Conservation (phyloP, 768 basidiomycete species). For the Amanita phalloides region DNA sequence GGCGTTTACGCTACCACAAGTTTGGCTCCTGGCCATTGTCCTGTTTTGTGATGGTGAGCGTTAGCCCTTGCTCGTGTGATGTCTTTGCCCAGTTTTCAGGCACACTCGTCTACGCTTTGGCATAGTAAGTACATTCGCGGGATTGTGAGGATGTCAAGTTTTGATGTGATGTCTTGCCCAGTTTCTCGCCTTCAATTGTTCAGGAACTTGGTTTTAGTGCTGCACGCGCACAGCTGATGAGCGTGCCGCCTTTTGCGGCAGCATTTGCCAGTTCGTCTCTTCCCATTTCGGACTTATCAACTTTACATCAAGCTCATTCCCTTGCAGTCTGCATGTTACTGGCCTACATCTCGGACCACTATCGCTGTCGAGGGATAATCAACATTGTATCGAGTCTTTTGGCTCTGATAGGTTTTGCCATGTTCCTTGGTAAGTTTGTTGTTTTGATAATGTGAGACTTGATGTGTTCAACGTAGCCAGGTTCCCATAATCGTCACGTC, state of each 20-base stretch:
- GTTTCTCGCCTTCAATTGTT: conserved; percentile 70
- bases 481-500: conserved; percentile 24
- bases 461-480: conserved; percentile 11
- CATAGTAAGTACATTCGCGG: conserved; percentile 27
- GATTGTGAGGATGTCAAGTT: conserved; percentile 2
- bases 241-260: conserved; percentile 43
- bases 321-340: conserved; percentile 21
- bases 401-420: conserved; percentile 38
- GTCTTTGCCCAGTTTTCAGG: conserved; percentile 14
- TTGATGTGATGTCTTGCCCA: conserved; percentile 10
- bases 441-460: neutral
- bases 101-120: conserved; percentile 34
- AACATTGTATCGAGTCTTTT: conserved; percentile 32
- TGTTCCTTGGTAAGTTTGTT: conserved; percentile 37
- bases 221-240: conserved; percentile 48
- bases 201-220: conserved; percentile 45
- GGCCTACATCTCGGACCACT: conserved; percentile 43
- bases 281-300: neutral
- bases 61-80: neutral
- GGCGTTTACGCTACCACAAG: conserved; percentile 41
- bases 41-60: conserved; percentile 44
- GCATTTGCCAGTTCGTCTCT: conserved; percentile 36
- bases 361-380: conserved; percentile 36
- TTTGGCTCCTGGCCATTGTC: conserved; percentile 36
- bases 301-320: neutral